phyloP scores from a whole-genome alignment of 2,329 filamentous ascomycete species.

The Phialophora verrucosa region DNA sequence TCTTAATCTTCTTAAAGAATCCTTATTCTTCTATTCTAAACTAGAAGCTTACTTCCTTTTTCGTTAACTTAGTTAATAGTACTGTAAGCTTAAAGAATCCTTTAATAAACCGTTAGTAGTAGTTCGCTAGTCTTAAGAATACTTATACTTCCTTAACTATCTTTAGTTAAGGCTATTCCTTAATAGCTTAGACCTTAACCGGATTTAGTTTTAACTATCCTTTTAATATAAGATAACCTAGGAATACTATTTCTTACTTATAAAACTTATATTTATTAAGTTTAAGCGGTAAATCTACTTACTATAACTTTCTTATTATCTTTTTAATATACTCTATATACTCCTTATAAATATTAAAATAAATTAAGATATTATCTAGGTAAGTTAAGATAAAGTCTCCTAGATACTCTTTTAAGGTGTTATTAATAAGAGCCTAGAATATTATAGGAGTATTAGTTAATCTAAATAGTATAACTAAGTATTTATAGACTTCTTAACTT shows the following conservation, averaged over 20 bases:
- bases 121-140: neutral
- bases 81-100: neutral
- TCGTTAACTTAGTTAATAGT: neutral
- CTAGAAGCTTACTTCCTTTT: neutral
- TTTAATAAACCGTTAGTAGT: slow-evolving; percentile 10
- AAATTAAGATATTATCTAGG: too few species aligned
- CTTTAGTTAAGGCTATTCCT: neutral
- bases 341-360: too few species aligned
- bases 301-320: too few species aligned
- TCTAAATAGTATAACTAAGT: too few species aligned
- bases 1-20: slow-evolving; percentile 13
- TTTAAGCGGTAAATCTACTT: too few species aligned
- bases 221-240: neutral
- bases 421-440: too few species aligned
- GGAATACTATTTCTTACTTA: neutral
- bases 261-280: too few species aligned
- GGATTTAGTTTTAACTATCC: neutral
- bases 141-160: slow-evolving; percentile 8
- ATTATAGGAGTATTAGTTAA: too few species aligned
- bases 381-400: too few species aligned
- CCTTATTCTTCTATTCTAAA: slow-evolving; percentile 11
- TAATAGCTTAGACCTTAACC: neutral
- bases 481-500: slow-evolving; percentile 26
- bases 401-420: too few species aligned
- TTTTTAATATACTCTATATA: too few species aligned